phyloP scores from a whole-genome alignment of 768 basidiomycete genomes.

The Termitomyces sp. region DNA sequence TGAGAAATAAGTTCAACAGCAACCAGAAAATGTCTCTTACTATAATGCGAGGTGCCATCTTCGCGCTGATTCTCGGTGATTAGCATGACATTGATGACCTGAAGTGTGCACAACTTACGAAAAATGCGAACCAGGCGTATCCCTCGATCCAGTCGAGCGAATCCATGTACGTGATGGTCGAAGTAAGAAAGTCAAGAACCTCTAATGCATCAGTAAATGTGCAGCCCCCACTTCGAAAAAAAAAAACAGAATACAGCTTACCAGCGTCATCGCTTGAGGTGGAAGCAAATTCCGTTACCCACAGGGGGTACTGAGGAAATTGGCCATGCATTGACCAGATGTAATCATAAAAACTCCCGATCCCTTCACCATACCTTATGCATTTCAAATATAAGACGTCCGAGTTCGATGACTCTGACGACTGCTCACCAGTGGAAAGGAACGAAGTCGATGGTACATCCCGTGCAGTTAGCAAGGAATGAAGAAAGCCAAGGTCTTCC shows the following conservation, averaged over 20 bases:
- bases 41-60: slow-evolving; percentile 17
- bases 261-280: slow-evolving; percentile 14
- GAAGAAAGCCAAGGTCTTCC: slow-evolving; percentile 27
- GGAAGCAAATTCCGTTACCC: slow-evolving; percentile 29
- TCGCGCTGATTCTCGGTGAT: slow-evolving; percentile 10
- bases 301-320: slow-evolving; percentile 26
- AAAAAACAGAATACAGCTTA: neutral
- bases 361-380: slow-evolving; percentile 24
- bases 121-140: slow-evolving; percentile 44
- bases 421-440: slow-evolving; percentile 30
- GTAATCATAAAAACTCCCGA: slow-evolving; percentile 28
- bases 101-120: slow-evolving; percentile 8
- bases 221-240: neutral
- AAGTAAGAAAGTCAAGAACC: slow-evolving; percentile 29
- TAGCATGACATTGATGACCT: neutral
- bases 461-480: slow-evolving; percentile 28
- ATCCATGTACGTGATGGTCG: slow-evolving; percentile 36
- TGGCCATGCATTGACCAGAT: slow-evolving; percentile 25
- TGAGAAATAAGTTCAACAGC: neutral
- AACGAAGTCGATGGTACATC: slow-evolving; percentile 30
- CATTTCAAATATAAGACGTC: neutral
- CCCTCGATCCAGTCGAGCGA: slow-evolving; percentile 36
- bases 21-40: slow-evolving; percentile 3
- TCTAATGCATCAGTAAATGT: neutral
- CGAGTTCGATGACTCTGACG: slow-evolving; percentile 8